Conservation (phyloP, 352 stramenopile species). For the Globisporangium ultimum region DNA sequence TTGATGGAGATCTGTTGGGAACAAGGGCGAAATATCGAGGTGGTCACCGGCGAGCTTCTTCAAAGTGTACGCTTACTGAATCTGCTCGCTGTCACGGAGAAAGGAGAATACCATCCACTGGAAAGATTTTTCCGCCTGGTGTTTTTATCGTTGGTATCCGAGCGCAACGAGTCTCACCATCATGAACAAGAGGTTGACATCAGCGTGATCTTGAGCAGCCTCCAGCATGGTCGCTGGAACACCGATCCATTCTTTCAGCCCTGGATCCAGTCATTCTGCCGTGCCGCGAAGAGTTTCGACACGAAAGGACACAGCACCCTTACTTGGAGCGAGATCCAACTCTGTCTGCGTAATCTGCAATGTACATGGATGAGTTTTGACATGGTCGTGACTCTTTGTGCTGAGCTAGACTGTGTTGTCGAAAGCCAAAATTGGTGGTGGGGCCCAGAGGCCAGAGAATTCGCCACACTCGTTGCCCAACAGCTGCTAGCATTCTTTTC, state of each 20-base stretch:
- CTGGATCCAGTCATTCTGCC: not conserved
- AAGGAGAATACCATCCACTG: not conserved
- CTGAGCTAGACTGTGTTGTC: not conserved
- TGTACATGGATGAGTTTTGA: not conserved
- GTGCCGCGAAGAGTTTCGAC: not conserved
- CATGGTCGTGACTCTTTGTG: not conserved
- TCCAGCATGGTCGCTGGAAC: not conserved
- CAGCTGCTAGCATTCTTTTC: not conserved
- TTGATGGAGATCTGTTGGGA: constrained; percentile 2
- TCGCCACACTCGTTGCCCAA: not conserved
- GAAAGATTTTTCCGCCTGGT: not conserved
- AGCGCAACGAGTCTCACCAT: not conserved
- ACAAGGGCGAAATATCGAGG: not conserved
- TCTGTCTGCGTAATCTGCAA: not conserved
- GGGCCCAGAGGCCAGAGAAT: not conserved
- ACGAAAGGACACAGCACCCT: not conserved
- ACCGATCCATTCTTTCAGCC: constrained; percentile 4
- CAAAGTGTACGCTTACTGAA: constrained; percentile 1
- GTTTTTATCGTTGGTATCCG: not conserved
- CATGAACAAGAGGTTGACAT: too few species aligned
- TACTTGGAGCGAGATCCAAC: constrained; percentile 5
- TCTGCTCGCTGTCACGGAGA: not conserved
- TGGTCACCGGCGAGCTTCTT: not conserved
- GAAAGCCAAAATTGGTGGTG: not conserved
- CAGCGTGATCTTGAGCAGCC: not conserved